These are phyloP conservation scores for Boletus rubropictus DNA, from an alignment of 768 basidiomycete genomes.

Conservation along the genomic window DNA sequence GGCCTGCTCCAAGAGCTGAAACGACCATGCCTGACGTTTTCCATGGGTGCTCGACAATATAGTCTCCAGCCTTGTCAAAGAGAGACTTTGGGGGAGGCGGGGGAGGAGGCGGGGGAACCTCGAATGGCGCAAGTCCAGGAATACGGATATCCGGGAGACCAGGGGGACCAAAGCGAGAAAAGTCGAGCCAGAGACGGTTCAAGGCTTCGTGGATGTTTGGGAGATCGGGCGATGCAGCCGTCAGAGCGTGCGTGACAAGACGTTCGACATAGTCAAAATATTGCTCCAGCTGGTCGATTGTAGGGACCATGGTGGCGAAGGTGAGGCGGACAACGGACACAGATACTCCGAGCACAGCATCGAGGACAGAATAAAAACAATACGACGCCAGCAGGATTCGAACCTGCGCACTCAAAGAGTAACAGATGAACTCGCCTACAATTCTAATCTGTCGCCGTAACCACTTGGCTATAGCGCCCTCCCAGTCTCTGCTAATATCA, in stretches of 20 bases:
- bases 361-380: neutral
- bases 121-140: slow-evolving; percentile 64
- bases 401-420: slow-evolving; percentile 67
- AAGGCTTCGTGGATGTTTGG: slow-evolving; percentile 60
- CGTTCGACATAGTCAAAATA: slow-evolving; percentile 63
- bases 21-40: slow-evolving; percentile 47
- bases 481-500: no score
- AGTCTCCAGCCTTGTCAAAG: slow-evolving; percentile 44
- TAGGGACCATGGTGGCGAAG: slow-evolving; percentile 27
- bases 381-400: slow-evolving; percentile 61
- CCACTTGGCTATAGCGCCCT: slow-evolving; percentile 74
- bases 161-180: slow-evolving; percentile 72
- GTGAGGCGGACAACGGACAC: neutral
- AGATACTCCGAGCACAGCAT: slow-evolving; percentile 15
- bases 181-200: slow-evolving; percentile 70
- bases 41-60: slow-evolving; percentile 58
- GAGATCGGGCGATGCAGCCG: slow-evolving; percentile 53
- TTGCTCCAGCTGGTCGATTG: slow-evolving; percentile 64
- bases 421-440: slow-evolving; percentile 40
- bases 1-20: slow-evolving; percentile 54
- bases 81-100: slow-evolving; percentile 50
- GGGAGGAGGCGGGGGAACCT: slow-evolving; percentile 59
- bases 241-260: slow-evolving; percentile 50
- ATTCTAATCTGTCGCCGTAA: slow-evolving; percentile 75
- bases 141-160: slow-evolving; percentile 50